Base-by-base conservation (phyloP, 1,284 basidiomycete genomes). In the Xanthoconium separans region DNA sequence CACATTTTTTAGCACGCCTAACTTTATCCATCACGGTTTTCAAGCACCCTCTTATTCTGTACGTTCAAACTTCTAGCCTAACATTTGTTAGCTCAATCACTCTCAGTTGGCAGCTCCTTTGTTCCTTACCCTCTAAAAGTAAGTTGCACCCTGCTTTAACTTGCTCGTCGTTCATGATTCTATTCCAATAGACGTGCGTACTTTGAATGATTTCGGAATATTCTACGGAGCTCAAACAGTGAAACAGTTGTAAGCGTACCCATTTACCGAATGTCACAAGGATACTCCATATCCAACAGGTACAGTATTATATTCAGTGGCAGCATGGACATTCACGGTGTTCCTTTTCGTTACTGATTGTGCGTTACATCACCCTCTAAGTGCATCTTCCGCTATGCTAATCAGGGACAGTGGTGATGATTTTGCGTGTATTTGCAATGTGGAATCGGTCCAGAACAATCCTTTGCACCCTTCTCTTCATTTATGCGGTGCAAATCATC, bases 401-500 rank as follows among this genome's bases (percentile, higher is more conserved):
- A 40, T 22, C 5, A 20, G 5, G 0, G 11, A 22, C 12, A 40
- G 39, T 40, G 39, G 9, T 40, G 39, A 40, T 40, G 39, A 36
- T 62, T 24, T 10, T 61, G 15, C 55, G 58, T 2, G 42, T 59
- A 1, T 54, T 58, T 15, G 39, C 50, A 4, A 61, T 59, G 56
- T 59, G 56, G 56, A 46, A 44, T 44, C 50, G 33, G 34, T 58
- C 59, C 4, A 58, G 22, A n/a, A 15, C 4, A 5, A 39, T 59
- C 2, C 34, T 59, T 6, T 45, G 5, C 2, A 16, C 16, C 20
- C 44, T 45, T 6, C 8, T 45, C 18, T 22, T 45, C 13, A 11
- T 45, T 16, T 20, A 3, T 11, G 15, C 20, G 10, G 11, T 13
- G 18, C 39, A 40, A 20, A 40, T 11, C 39, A 13, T 40, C 22